Evolutionary conservation across 352 stramenopile genomes (phyloP).

Genomic region (Pythium brassicae): DNA sequence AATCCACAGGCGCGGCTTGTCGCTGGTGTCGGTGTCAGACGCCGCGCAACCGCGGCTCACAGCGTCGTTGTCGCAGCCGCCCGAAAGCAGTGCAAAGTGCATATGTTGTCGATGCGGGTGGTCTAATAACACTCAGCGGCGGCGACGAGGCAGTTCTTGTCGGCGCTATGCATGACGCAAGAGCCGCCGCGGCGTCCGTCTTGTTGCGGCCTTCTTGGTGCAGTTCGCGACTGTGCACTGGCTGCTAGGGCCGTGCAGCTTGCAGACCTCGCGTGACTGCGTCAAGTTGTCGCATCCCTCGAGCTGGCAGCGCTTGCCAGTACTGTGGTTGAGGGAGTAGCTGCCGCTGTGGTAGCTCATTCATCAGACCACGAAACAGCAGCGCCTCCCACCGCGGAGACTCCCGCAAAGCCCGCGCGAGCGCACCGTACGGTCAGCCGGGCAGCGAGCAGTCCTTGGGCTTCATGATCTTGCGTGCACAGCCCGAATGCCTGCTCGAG

Average conservation of each 20-base stretch:
- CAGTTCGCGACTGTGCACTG: constrained; percentile 77
- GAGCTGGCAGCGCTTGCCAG: constrained; percentile 75
- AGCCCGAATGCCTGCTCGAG: constrained; percentile 22
- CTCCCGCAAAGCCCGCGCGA: constrained; percentile 79
- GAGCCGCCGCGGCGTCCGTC: no score
- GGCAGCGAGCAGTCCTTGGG: constrained; percentile 79
- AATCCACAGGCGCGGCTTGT: no score
- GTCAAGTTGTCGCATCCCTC: constrained; percentile 78
- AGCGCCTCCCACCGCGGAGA: constrained; percentile 71
- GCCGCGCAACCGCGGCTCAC: no score
- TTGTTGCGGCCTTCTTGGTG: constrained; percentile 35
- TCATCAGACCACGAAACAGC: constrained; percentile 57
- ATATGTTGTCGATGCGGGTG: no score
- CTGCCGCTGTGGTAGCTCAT: constrained; percentile 76
- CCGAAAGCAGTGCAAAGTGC: no score
- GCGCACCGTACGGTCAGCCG: constrained; percentile 68
- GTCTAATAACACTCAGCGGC: no score
- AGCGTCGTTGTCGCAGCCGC: no score
- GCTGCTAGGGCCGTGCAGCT: constrained; percentile 73
- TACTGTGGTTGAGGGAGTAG: constrained; percentile 81
- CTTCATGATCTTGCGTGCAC: constrained; percentile 74
- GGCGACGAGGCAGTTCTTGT: no score
- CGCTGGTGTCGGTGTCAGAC: no score
- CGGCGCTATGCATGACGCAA: no score
- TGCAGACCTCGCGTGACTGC: constrained; percentile 78